These are phyloP conservation scores for Pleurotus eryngii DNA, from an alignment of 768 basidiomycete genomes.

Conservation along the genomic window DNA sequence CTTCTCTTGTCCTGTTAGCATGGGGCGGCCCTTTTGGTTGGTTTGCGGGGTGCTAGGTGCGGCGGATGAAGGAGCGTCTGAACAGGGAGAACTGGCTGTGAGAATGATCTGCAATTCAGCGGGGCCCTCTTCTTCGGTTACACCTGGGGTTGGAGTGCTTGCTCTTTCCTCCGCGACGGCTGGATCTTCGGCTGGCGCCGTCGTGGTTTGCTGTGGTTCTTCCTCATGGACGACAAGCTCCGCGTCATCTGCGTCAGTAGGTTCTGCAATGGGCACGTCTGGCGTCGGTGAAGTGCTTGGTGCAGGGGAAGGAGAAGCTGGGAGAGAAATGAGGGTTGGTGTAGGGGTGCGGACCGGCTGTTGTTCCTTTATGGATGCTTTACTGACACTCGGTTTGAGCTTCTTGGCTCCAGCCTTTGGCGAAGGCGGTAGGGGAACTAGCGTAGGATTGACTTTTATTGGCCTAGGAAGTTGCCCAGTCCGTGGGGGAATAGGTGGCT, in stretches of 20 bases:
- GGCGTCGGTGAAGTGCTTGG: neutral
- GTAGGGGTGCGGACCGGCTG: slow-evolving; percentile 10
- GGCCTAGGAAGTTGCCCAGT: neutral
- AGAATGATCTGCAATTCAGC: slow-evolving; percentile 2
- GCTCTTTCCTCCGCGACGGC: neutral
- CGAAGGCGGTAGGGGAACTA: slow-evolving; percentile 3
- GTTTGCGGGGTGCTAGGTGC: neutral
- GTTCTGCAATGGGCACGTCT: neutral
- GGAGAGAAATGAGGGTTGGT: slow-evolving; percentile 32
- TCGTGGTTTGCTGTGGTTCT: neutral
- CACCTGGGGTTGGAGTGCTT: neutral
- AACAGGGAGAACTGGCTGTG: neutral
- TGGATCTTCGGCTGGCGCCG: neutral
- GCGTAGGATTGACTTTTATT: neutral
- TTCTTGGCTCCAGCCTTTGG: slow-evolving; percentile 6
- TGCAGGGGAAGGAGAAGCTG: slow-evolving; percentile 28
- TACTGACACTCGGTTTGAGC: neutral
- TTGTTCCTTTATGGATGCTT: neutral
- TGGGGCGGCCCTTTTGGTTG: neutral
- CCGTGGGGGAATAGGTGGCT: neutral
- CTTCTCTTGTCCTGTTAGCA: slow-evolving; percentile 17
- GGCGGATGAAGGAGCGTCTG: neutral
- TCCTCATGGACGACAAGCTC: neutral
- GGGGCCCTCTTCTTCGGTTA: neutral
- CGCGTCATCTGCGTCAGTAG: neutral